A percentile compares a stretch with the other conserved stretches of the same genome.
phyloP scores from a whole-genome alignment of 805 yeast species.

The Debaryomyces hansenii region DNA sequence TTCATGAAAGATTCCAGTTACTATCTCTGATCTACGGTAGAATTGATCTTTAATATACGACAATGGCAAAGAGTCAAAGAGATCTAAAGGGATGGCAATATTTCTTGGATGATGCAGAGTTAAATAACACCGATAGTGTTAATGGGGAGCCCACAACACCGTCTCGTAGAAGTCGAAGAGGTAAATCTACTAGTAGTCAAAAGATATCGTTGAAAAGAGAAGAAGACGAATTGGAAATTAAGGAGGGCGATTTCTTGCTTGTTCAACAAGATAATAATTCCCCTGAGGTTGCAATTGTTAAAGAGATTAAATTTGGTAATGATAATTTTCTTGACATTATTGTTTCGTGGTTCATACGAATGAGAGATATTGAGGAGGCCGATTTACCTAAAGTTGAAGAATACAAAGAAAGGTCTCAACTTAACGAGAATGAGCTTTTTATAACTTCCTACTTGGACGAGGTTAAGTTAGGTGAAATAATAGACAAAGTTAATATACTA shows the following conservation, averaged over 20 bases:
- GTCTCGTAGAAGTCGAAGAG: slow-evolving; percentile 20
- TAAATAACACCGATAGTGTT: not conserved
- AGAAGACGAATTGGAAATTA: slow-evolving; percentile 48
- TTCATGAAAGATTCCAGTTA: not conserved
- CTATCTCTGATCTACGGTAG: no score
- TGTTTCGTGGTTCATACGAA: slow-evolving; percentile 49
- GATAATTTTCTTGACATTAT: slow-evolving; percentile 47
- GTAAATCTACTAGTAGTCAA: slow-evolving; percentile 8
- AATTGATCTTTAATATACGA: not conserved
- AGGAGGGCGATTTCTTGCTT: slow-evolving; percentile 54
- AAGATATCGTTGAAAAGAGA: slow-evolving; percentile 37
- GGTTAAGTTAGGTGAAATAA: slow-evolving; percentile 42
- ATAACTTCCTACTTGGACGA: slow-evolving; percentile 52
- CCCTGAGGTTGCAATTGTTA: slow-evolving; percentile 46
- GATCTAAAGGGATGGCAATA: slow-evolving; percentile 39
- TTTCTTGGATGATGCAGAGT: slow-evolving; percentile 10
- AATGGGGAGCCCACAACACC: slow-evolving; percentile 7
- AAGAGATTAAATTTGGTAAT: slow-evolving; percentile 52
- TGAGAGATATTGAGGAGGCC: slow-evolving; percentile 36
- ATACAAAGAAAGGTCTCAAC: slow-evolving; percentile 13
- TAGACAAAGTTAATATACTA: slow-evolving; percentile 46
- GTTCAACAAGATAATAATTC: slow-evolving; percentile 30
- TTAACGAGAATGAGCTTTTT: slow-evolving; percentile 48
- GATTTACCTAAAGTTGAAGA: slow-evolving; percentile 15
- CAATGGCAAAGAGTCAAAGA: slow-evolving; percentile 17